A percentile compares a stretch with the other conserved stretches of the same genome.
Conservation (phyloP, 1,284 basidiomycete genomes). For the Neonothopanus nambi region DNA sequence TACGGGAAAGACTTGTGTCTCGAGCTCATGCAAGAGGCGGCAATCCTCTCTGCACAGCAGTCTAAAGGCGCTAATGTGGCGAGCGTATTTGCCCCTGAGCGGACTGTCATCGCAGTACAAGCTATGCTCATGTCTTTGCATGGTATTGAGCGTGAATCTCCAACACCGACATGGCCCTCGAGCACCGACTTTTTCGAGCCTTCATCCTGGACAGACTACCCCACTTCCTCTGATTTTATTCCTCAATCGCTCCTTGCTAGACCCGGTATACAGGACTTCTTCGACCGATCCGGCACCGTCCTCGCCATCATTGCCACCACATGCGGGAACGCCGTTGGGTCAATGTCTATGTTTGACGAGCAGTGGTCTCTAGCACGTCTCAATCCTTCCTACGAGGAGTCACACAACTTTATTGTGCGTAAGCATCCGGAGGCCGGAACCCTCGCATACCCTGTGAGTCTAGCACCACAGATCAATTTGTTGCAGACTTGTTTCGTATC, state of each 20-base stretch:
- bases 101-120: constrained; percentile 75
- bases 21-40: constrained; percentile 74
- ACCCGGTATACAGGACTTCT: constrained; percentile 75
- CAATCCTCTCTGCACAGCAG: constrained; percentile 43
- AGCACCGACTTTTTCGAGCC: constrained; percentile 69
- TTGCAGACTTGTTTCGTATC: constrained; percentile 82
- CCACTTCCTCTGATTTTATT: constrained; percentile 65
- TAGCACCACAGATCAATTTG: constrained; percentile 69
- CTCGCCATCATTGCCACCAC: constrained; percentile 63
- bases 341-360: constrained; percentile 85
- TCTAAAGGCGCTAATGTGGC: constrained; percentile 36
- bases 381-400: constrained; percentile 68
- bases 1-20: constrained; percentile 83
- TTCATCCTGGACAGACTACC: constrained; percentile 61
- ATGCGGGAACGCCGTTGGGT: constrained; percentile 71
- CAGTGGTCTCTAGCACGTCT: constrained; percentile 67
- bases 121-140: constrained; percentile 78
- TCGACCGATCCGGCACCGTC: constrained; percentile 65
- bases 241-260: constrained; percentile 56
- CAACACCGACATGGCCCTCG: constrained; percentile 75
- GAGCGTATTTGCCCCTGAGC: constrained; percentile 63
- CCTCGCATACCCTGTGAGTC: constrained; percentile 70
- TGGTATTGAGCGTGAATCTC: constrained; percentile 70
- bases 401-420: constrained; percentile 61
- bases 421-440: constrained; percentile 67